These are phyloP conservation scores for Acacia acuminata DNA, from an alignment of 306 rosid genomes.

Conservation along the genomic window DNA sequence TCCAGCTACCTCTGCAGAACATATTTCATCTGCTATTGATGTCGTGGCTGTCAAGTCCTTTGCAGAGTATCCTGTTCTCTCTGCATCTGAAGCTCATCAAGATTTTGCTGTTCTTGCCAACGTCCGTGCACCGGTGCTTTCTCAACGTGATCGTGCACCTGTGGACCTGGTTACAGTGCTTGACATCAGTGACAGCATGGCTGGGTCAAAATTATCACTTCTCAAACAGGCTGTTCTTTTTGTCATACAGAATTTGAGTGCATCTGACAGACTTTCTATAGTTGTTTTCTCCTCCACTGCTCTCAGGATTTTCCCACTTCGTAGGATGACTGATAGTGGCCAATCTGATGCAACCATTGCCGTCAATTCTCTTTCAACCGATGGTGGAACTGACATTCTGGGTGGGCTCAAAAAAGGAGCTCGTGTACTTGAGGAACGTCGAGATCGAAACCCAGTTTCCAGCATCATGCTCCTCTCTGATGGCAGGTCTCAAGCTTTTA, in stretches of 20 bases:
- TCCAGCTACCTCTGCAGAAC: background rate
- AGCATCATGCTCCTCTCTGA: constrained; percentile 65
- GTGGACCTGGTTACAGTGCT: constrained; percentile 72
- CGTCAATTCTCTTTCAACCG: constrained; percentile 52
- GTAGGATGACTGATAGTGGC: constrained; percentile 57
- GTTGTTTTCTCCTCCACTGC: constrained; percentile 65
- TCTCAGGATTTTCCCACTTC: constrained; percentile 65
- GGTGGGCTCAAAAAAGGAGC: constrained; percentile 62
- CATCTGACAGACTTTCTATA: constrained; percentile 67
- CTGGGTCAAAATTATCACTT: constrained; percentile 64
- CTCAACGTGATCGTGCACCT: constrained; percentile 49
- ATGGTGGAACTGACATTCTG: constrained; percentile 67
- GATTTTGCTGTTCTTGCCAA: constrained; percentile 51
- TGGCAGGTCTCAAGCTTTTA: constrained; percentile 48
- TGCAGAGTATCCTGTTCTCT: background rate
- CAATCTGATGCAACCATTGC: constrained; percentile 55
- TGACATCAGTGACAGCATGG: constrained; percentile 77
- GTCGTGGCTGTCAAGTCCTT: constrained; percentile 3
- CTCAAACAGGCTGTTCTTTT: constrained; percentile 69
- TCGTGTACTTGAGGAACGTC: constrained; percentile 59
- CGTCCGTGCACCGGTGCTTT: constrained; percentile 42
- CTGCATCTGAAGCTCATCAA: constrained; percentile 36
- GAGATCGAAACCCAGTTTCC: constrained; percentile 57
- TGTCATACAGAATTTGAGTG: constrained; percentile 63
- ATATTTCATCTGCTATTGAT: background rate